Evolutionary conservation across 768 basidiomycete species (phyloP), one percentile per base, ranked within the genome.

Genomic region (Tulasnella sp.): DNA sequence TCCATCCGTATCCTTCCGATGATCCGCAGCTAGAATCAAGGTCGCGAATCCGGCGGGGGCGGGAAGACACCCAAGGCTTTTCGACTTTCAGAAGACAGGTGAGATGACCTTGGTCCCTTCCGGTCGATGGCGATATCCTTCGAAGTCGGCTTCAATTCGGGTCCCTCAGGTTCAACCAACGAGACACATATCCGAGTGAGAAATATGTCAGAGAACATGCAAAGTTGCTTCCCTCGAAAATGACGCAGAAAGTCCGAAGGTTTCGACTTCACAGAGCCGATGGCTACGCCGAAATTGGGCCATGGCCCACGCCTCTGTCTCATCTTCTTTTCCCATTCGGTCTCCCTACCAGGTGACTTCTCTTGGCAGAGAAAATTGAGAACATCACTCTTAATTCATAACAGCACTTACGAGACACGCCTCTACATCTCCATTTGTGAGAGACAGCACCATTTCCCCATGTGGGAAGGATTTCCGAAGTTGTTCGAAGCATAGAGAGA

Each of bases 51-150:
- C 64, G n/a, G 16, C 24, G 28, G 34, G 12, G 5, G 20, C 64
- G 64, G 64, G 64, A 69, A 69, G 64, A 69, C n/a, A 69, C 37
- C 64, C 64, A 69, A 69, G 31, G 34, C 64, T 31, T 37, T 69
- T 69, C 31, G 60, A 64, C n/a, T 14, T 64, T n/a, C 60, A 64
- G 60, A 24, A 24, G 60, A 24, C 12, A 8, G 60, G 60, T 24
- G 2, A 28, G n/a, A 64, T 64, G 60, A 31, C 60, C 60, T 64
- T n/a, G 60, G 60, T 9, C 31, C 60, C 60, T 7, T 64, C 60
- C 60, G 60, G 31, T 64, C 60, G n/a, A 64, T 64, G 60, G 60
- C 60, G 60, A 64, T 64, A 28, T 64, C 60, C 4, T 64, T 64
- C n/a, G 60, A 64, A 64, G 60, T 64, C 60, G 60, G 60, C 24